Percentiles rank a stretch among this genome's conserved stretches.
These are phyloP conservation scores for Sapria himalayana DNA, from an alignment of 345 rosid genomes.

Conservation along the genomic window DNA sequence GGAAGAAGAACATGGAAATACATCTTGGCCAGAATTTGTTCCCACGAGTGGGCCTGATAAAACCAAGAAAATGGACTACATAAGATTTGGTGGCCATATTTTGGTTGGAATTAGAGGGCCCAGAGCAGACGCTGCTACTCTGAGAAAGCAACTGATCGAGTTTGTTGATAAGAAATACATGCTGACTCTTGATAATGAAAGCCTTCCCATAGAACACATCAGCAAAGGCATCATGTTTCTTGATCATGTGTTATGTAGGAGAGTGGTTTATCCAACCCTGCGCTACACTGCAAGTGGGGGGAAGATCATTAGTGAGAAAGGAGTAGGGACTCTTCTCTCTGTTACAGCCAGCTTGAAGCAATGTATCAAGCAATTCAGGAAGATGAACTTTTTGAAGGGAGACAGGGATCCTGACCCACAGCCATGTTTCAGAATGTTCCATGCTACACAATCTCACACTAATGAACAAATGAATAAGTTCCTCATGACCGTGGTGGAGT, in stretches of 20 bases:
- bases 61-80: slow-evolving; percentile 73
- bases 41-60: slow-evolving; percentile 99
- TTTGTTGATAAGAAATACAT: slow-evolving; percentile 78
- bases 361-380: slow-evolving; percentile 82
- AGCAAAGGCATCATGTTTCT: slow-evolving; percentile 97
- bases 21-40: slow-evolving; percentile 97
- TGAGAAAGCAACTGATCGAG: slow-evolving; percentile 84
- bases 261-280: slow-evolving; percentile 92
- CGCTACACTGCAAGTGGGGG: slow-evolving; percentile 92
- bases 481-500: slow-evolving; percentile 65
- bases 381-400: slow-evolving; percentile 64
- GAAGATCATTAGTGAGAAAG: slow-evolving; percentile 92
- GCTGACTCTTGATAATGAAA: slow-evolving; percentile 81
- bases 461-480: slow-evolving; percentile 93
- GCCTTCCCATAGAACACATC: slow-evolving; percentile 79
- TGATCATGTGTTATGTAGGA: slow-evolving; percentile 83
- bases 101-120: slow-evolving; percentile 88
- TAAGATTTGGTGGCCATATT: slow-evolving; percentile 81
- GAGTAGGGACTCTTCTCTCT: slow-evolving; percentile 86
- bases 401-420: slow-evolving; percentile 94
- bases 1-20: slow-evolving; percentile 79
- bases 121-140: slow-evolving; percentile 76
- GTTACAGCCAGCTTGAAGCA: slow-evolving; percentile 91
- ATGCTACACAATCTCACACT: slow-evolving; percentile 88
- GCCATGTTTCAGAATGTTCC: slow-evolving; percentile 94